Conservation (phyloP, 768 basidiomycete species). For the Rhodosporidiobolus sp. region DNA sequence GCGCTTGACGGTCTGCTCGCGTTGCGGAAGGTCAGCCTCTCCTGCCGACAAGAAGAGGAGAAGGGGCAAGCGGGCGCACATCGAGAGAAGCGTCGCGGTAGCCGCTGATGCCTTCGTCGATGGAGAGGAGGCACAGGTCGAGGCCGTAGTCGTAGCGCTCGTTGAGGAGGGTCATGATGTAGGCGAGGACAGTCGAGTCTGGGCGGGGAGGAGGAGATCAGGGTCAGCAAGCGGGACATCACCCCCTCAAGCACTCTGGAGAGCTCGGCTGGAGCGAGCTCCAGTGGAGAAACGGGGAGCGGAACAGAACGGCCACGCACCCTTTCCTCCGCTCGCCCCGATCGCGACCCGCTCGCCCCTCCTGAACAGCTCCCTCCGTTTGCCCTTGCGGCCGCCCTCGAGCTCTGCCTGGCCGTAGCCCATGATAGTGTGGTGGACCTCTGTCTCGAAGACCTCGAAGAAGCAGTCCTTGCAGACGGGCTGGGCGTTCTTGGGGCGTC, state of each 20-base stretch:
- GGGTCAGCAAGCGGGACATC: not conserved
- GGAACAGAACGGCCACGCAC: constrained; percentile 51
- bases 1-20: constrained; percentile 84
- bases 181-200: constrained; percentile 97
- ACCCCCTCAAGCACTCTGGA: not conserved
- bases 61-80: constrained; percentile 52
- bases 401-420: constrained; percentile 51
- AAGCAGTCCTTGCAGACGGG: constrained; percentile 96
- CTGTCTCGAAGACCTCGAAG: constrained; percentile 95
- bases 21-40: not conserved
- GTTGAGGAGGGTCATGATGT: constrained; percentile 94
- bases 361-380: constrained; percentile 66
- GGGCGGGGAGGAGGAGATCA: not conserved
- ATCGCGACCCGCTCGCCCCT: constrained; percentile 91
- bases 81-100: constrained; percentile 93
- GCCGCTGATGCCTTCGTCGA: constrained; percentile 97
- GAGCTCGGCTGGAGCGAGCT: too few species aligned
- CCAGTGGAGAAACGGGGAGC: too few species aligned
- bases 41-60: not conserved
- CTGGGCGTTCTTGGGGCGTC: constrained; percentile 93
- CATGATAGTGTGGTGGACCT: constrained; percentile 92
- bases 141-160: constrained; percentile 90
- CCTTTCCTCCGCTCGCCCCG: constrained; percentile 97
- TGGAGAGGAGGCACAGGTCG: constrained; percentile 85
- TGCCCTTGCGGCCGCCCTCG: not conserved